These are phyloP conservation scores for Sanghuangporus baumii DNA, from an alignment of 1,284 basidiomycete genomes.

Conservation along the genomic window DNA sequence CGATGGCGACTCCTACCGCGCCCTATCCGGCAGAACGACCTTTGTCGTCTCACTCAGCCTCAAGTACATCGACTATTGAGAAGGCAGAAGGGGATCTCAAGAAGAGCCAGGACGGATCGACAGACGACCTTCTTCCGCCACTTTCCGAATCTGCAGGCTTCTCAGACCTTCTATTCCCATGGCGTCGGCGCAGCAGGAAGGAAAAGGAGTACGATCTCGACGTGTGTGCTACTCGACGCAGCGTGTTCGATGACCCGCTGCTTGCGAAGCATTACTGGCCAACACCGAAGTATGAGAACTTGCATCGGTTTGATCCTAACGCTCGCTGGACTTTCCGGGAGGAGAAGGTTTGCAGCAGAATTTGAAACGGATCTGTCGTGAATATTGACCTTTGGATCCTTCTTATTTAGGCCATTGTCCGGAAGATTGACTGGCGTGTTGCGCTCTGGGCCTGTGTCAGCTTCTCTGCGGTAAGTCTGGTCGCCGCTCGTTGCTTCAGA, in stretches of 20 bases:
- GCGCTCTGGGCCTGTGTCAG: slow-evolving; percentile 61
- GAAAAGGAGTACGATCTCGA: slow-evolving; percentile 29
- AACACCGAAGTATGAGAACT: slow-evolving; percentile 53
- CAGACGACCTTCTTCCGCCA: neutral
- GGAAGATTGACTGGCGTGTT: slow-evolving; percentile 58
- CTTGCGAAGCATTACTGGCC: slow-evolving; percentile 52
- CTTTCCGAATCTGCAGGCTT: neutral
- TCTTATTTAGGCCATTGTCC: slow-evolving; percentile 38
- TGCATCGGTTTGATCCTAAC: slow-evolving; percentile 58
- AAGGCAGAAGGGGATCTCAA: neutral
- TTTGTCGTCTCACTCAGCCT: neutral
- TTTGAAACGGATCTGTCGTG: neutral
- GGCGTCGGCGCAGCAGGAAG: neutral
- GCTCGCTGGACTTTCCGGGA: slow-evolving; percentile 69
- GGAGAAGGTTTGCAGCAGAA: slow-evolving; percentile 37
- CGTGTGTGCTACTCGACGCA: slow-evolving; percentile 46
- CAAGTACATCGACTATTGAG: neutral
- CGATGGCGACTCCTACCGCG: neutral
- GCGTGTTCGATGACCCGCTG: slow-evolving; percentile 52
- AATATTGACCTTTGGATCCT: neutral
- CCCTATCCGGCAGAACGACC: neutral
- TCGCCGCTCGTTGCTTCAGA: no score
- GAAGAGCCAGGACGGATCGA: neutral
- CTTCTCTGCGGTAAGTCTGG: slow-evolving; percentile 41
- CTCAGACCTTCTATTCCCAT: neutral